Evolutionary conservation across 371 early-diverging fungal species (phyloP).

Genomic region (Apophysomyces ossiformis): DNA sequence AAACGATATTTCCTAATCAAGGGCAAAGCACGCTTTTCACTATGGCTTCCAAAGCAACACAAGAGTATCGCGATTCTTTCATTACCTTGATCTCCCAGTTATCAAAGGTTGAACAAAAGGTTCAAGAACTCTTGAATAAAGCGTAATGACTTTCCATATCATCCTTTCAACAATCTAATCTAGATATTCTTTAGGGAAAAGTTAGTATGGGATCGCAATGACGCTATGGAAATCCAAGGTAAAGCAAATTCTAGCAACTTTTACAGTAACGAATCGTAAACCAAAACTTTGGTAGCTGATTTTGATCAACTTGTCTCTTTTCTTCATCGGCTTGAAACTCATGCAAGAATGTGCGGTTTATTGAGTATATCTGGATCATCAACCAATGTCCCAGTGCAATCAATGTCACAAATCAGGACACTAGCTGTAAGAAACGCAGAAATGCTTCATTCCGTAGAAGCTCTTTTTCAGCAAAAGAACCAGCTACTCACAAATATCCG

Average conservation of each 20-base stretch:
- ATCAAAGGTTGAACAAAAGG: conserved; percentile 46
- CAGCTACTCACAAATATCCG: conserved; percentile 44
- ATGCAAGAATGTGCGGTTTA: conserved; percentile 45
- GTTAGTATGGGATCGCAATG: conserved; percentile 39
- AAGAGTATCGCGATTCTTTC: conserved; percentile 50
- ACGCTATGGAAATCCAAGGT: conserved; percentile 40
- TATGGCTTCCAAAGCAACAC: conserved; percentile 53
- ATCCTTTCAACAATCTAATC: background rate
- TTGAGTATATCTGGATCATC: conserved; percentile 45
- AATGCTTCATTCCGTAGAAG: conserved; percentile 44
- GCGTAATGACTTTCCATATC: conserved; percentile 27
- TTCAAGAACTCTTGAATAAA: conserved; percentile 52
- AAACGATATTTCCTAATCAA: too few relatives aligned
- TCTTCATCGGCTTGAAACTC: conserved; percentile 38
- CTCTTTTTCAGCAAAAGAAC: conserved; percentile 46
- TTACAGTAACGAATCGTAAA: background rate
- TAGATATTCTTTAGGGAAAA: conserved; percentile 31
- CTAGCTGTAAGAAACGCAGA: conserved; percentile 50
- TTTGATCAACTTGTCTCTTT: conserved; percentile 37
- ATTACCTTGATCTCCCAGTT: conserved; percentile 50
- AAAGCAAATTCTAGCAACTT: background rate
- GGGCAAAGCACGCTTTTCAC: background rate
- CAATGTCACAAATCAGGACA: conserved; percentile 28
- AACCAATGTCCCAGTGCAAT: conserved; percentile 21
- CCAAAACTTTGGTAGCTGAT: conserved; percentile 32